Base-by-base conservation (phyloP, 192 early-diverging fungal species). In the Umbelopsis vinacea region DNA sequence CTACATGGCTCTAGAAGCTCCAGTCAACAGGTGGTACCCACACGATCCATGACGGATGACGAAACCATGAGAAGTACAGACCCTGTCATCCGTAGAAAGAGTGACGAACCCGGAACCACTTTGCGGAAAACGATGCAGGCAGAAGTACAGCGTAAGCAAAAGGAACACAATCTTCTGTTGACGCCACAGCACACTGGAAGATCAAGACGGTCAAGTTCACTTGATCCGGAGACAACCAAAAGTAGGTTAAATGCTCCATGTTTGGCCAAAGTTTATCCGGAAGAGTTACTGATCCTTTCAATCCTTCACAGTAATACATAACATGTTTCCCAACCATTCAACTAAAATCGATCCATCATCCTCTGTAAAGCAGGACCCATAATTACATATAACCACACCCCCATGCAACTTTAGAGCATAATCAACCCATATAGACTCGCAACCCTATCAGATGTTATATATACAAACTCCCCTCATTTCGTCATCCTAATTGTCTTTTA, bases 281-380 rank as follows among this genome's bases (percentile, higher is more conserved):
- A 3, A 0, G 24, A 14, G 12, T 37, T 6, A 63, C 26, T 19
- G 2, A 35, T 17, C 14, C 6, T 38, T 4, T 35, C 37, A 63
- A 0, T 37, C 37, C 24, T 3, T 8, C 11, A 15, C 7, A 63
- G 57, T 63, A 14, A 63, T 63, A 17, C 57, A 63, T 14, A 63
- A 63, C 19, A 63, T 63, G 57, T 63, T 63, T 37, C 57, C 57
- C 17, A 63, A 63, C 33, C 57, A 63, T 37, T 63, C 57, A 11
- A 63, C 57, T 14, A 63, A 63, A 37, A 63, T 63, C 17, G 57
- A 63, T 14, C 57, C 57, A 6, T 63, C 57, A n/a, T 29, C 57
- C 3, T 63, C 57, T 37, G 57, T 63, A 14, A 63, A 63, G 19
- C 29, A 29, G 6, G 33, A 38, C 6, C 29, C 57, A 3, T 63